A percentile compares a stretch with the other conserved stretches of the same genome.
Conservation (phyloP, 2,329 filamentous ascomycete genomes). For the Tolypocladium inflatum region DNA sequence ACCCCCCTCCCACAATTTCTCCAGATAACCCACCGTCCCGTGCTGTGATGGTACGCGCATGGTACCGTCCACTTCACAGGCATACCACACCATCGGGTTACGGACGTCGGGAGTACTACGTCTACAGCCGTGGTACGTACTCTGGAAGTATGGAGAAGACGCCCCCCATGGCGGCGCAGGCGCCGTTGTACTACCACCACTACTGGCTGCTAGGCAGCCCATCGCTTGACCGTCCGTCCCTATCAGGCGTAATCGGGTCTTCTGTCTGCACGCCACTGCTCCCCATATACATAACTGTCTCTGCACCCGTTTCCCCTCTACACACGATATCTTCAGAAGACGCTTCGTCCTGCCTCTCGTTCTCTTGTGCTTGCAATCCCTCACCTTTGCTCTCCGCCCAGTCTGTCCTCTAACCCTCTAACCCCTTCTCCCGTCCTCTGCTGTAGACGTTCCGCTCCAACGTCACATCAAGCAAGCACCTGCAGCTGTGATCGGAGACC, state of each 20-base stretch:
- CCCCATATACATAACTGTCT: conserved; percentile 14
- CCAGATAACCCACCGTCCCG: conserved; percentile 6
- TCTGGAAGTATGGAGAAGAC: conserved; percentile 5
- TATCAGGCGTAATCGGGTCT: conserved; percentile 1
- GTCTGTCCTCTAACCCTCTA: background rate
- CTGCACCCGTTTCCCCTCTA: conserved; percentile 7
- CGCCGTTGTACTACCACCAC: background rate
- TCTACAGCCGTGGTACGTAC: background rate
- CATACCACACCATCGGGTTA: conserved; percentile 10
- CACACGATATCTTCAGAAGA: conserved; percentile 3
- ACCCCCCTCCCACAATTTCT: conserved; percentile 4
- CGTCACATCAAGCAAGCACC: background rate
- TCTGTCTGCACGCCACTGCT: conserved; percentile 2
- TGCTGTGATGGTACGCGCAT: conserved; percentile 3
- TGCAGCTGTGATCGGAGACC: background rate
- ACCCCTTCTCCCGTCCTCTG: background rate
- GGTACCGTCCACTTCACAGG: conserved; percentile 2
- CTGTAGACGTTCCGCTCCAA: background rate
- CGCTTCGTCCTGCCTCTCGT: background rate
- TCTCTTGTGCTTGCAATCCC: background rate
- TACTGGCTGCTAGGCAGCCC: background rate
- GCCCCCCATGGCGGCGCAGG: conserved; percentile 3
- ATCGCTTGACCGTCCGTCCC: conserved; percentile 1
- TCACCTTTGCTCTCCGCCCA: background rate
- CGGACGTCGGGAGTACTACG: background rate